phyloP scores from a whole-genome alignment of 352 stramenopile species.

The Pythium myriotylum region DNA sequence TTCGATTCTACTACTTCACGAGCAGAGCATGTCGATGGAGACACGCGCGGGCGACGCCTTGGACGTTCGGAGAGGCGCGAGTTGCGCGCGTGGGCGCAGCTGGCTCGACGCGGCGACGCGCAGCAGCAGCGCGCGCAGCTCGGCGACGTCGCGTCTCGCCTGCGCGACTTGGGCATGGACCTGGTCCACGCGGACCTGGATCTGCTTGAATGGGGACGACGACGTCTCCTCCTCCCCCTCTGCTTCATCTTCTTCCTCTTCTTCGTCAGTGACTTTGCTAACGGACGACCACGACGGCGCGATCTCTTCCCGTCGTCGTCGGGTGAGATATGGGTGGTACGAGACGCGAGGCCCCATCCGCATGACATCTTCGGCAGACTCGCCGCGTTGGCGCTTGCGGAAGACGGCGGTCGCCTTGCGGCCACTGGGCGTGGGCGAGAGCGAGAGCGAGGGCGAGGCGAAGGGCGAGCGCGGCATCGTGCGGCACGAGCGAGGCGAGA shows the following conservation, averaged over 20 bases:
- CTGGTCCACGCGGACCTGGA: slow-evolving; percentile 21
- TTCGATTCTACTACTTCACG: slow-evolving; percentile 9
- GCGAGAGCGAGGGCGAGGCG: slow-evolving; percentile 1
- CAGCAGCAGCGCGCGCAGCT: slow-evolving; percentile 19
- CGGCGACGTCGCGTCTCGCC: slow-evolving; percentile 16
- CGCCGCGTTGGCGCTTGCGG: slow-evolving; percentile 24
- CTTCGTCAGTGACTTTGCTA: slow-evolving; percentile 14
- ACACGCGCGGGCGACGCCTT: slow-evolving; percentile 2
- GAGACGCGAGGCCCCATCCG: background rate
- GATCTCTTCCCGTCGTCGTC: background rate
- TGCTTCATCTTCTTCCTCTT: background rate
- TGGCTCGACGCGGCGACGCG: slow-evolving; percentile 1
- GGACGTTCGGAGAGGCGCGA: background rate
- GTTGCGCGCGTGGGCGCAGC: background rate
- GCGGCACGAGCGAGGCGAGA: background rate
- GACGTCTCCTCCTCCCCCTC: background rate
- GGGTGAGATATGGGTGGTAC: background rate
- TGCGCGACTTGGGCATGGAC: slow-evolving; percentile 23
- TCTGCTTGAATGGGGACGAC: slow-evolving; percentile 16
- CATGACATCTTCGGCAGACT: background rate
- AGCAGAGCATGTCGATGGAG: slow-evolving; percentile 27
- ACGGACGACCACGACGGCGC: slow-evolving; percentile 13
- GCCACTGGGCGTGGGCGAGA: slow-evolving; percentile 21
- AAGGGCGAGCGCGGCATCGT: background rate
- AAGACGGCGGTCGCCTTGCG: slow-evolving; percentile 25